Conservation (phyloP, 1,139 yeast species). For the Pichia sp. region DNA sequence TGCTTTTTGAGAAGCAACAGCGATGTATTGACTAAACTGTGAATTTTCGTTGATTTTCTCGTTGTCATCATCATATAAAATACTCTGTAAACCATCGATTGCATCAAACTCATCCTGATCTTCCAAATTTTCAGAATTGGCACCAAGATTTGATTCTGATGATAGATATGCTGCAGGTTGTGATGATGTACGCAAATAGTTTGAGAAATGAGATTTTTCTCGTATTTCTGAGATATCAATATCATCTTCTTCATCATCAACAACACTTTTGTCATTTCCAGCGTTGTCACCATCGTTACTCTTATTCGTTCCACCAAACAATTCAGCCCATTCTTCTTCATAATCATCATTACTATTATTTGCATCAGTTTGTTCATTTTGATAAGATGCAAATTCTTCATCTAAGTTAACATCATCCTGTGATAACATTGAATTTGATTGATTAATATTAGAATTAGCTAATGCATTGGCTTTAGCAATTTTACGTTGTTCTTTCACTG, state of each 20-base stretch:
- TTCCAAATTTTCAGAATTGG: not conserved
- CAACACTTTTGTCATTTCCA: slow-evolving; percentile 11
- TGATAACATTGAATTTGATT: too few relatives aligned
- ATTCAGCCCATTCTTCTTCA: slow-evolving; percentile 13
- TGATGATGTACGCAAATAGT: slow-evolving; percentile 14
- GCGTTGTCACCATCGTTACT: not conserved
- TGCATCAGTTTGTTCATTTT: not conserved
- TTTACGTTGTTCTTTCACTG: not conserved
- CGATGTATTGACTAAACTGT: not conserved
- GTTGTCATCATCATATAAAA: slow-evolving; percentile 12
- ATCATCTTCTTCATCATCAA: slow-evolving; percentile 11
- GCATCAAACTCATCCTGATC: slow-evolving; percentile 6
- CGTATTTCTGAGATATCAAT: slow-evolving; percentile 14
- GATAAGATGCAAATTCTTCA: not conserved
- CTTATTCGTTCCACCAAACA: slow-evolving; percentile 11
- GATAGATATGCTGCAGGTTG: slow-evolving; percentile 7
- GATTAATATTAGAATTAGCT: not conserved
- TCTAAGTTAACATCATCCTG: not conserved
- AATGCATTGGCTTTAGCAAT: not conserved
- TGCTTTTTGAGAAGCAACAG: not conserved
- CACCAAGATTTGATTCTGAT: not conserved
- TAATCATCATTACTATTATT: slow-evolving; percentile 2
- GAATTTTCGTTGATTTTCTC: not conserved
- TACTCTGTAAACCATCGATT: slow-evolving; percentile 8
- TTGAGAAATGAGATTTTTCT: slow-evolving; percentile 12